Conservation (phyloP, 345 rosid genomes). For the Lepidium sativum region DNA sequence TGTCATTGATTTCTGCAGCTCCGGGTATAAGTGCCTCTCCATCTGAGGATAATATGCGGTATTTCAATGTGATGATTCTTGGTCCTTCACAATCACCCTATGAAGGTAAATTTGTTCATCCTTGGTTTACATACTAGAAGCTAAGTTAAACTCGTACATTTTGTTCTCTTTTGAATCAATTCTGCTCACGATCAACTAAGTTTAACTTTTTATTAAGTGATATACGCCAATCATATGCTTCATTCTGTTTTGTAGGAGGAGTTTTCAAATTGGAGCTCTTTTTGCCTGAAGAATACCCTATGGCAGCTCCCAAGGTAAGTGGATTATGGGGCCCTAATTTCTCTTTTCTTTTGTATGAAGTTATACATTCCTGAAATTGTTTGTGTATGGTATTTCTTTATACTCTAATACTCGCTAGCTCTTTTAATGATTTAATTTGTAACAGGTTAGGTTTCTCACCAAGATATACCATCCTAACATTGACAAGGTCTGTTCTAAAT, state of each 20-base stretch:
- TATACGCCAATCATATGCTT: slow-evolving; percentile 11
- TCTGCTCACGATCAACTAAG: not conserved
- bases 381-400: not conserved
- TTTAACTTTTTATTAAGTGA: not conserved
- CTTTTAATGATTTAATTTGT: slow-evolving; percentile 7
- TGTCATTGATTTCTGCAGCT: slow-evolving; percentile 40
- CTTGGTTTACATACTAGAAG: not conserved
- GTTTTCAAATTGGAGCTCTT: slow-evolving; percentile 98
- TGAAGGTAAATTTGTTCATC: slow-evolving; percentile 53
- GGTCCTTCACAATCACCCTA: slow-evolving; percentile 96
- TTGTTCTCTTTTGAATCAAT: not conserved
- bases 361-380: not conserved
- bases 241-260: slow-evolving; percentile 49
- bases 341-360: not conserved
- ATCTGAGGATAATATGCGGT: slow-evolving; percentile 91
- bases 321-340: not conserved
- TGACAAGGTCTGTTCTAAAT: slow-evolving; percentile 57
- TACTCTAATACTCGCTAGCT: not conserved
- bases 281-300: slow-evolving; percentile 99
- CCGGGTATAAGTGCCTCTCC: slow-evolving; percentile 99
- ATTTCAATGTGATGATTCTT: slow-evolving; percentile 94
- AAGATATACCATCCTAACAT: slow-evolving; percentile 98
- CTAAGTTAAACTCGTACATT: not conserved
- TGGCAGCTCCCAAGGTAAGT: slow-evolving; percentile 98
- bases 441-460: slow-evolving; percentile 95